phyloP scores from a whole-genome alignment of 768 basidiomycete genomes.

The Podaxis sp. region DNA sequence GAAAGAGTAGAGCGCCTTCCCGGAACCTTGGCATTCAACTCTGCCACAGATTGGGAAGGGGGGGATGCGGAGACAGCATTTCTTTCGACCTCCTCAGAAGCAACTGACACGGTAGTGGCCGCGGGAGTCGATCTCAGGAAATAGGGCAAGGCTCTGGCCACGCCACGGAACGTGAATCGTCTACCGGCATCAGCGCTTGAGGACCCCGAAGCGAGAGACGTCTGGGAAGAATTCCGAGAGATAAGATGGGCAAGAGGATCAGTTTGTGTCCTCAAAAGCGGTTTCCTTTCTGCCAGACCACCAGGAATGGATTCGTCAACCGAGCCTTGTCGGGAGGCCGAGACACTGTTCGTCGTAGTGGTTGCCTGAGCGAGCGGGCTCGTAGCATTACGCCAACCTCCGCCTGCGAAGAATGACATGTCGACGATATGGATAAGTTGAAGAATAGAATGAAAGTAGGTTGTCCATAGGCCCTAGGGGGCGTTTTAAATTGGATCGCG shows the following conservation, averaged over 20 bases:
- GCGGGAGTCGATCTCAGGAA: not conserved
- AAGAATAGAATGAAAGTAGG: not conserved
- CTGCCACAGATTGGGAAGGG: not conserved
- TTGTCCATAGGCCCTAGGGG: not conserved
- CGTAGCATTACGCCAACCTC: slow-evolving; percentile 7
- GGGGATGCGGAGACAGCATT: not conserved
- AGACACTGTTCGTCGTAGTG: not conserved
- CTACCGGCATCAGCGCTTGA: not conserved
- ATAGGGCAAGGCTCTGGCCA: slow-evolving; percentile 4
- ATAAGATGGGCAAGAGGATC: not conserved
- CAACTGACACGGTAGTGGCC: not conserved
- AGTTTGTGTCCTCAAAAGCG: not conserved
- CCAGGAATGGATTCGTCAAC: not conserved
- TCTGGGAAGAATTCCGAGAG: not conserved
- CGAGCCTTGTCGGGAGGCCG: not conserved
- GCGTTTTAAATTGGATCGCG: not conserved
- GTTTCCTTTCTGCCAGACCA: not conserved
- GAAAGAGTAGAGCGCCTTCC: not conserved
- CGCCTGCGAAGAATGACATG: slow-evolving; percentile 10
- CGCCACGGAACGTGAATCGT: slow-evolving; percentile 1
- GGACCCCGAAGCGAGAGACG: not conserved
- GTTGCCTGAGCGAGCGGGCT: not conserved
- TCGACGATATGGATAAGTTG: not conserved
- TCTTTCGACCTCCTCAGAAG: not conserved
- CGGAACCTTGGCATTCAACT: not conserved